A percentile compares a stretch with the other conserved stretches of the same genome.
Conservation (phyloP, 306 rosid species). For the Coriaria nepalensis region DNA sequence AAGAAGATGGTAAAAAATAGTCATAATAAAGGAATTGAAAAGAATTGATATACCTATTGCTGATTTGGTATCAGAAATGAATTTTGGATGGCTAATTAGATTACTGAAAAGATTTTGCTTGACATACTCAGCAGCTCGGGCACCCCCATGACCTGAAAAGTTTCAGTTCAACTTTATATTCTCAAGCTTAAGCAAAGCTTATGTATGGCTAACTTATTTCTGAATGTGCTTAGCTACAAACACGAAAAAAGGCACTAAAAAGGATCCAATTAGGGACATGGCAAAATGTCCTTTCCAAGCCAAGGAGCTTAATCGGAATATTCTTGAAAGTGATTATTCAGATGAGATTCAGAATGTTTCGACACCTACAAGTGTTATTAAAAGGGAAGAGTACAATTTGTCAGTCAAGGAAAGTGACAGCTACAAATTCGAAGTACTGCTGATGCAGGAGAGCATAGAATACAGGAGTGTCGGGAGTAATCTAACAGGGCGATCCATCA, state of each 20-base stretch:
- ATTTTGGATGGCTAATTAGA: slow-evolving; percentile 83
- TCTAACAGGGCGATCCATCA: too few relatives aligned
- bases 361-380: too few relatives aligned
- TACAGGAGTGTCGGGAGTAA: too few relatives aligned
- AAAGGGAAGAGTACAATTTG: too few relatives aligned
- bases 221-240: too few relatives aligned
- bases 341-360: too few relatives aligned
- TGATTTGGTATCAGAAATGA: slow-evolving; percentile 87
- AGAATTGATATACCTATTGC: slow-evolving; percentile 50
- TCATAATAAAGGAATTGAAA: background rate
- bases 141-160: slow-evolving; percentile 88
- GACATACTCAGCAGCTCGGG: slow-evolving; percentile 93
- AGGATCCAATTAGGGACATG: background rate
- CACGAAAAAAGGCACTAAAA: background rate
- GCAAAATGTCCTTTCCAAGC: background rate
- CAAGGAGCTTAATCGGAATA: too few relatives aligned
- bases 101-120: slow-evolving; percentile 86
- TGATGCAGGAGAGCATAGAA: too few relatives aligned
- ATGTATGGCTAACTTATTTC: too few relatives aligned
- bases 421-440: too few relatives aligned
- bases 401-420: too few relatives aligned
- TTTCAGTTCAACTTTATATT: slow-evolving; percentile 10
- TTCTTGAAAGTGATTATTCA: too few relatives aligned
- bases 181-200: background rate
- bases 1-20: background rate